Percentiles rank a stretch among this genome's conserved stretches.
Conservation (phyloP, 1,284 basidiomycete genomes). For the Omphalotus olearius region DNA sequence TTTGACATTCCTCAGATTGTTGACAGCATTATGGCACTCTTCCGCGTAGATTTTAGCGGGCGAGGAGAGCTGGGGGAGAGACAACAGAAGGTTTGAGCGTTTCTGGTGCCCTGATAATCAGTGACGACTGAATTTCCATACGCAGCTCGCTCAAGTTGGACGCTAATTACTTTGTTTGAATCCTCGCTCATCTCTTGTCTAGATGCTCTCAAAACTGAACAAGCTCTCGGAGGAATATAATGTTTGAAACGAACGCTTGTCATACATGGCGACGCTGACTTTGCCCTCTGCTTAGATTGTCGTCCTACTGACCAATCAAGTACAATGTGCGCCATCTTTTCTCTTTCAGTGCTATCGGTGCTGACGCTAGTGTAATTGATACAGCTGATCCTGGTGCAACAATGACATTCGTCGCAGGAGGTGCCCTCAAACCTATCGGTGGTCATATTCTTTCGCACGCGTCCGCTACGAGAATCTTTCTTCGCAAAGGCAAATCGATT, state of each 20-base stretch:
- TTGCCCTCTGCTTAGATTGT: conserved; percentile 55
- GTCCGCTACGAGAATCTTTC: conserved; percentile 77
- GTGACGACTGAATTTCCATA: not conserved
- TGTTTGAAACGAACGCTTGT: conserved; percentile 32
- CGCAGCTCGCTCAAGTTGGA: conserved; percentile 61
- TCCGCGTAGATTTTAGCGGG: conserved; percentile 89
- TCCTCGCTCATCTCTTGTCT: conserved; percentile 1
- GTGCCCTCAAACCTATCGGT: conserved; percentile 83
- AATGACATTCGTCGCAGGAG: conserved; percentile 90
- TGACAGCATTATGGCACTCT: conserved; percentile 94
- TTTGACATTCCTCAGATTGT: conserved; percentile 55
- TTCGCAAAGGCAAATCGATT: conserved; percentile 70
- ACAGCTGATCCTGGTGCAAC: conserved; percentile 89
- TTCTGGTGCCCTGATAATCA: not conserved
- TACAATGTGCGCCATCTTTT: conserved; percentile 57
- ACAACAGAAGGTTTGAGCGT: conserved; percentile 74
- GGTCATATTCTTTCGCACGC: conserved; percentile 87
- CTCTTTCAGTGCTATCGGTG: conserved; percentile 1
- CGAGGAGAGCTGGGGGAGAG: conserved; percentile 90
- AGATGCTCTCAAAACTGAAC: conserved; percentile 88
- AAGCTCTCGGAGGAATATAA: conserved; percentile 92
- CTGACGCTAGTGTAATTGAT: conserved; percentile 13
- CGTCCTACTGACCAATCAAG: conserved; percentile 89
- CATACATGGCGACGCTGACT: conserved; percentile 11
- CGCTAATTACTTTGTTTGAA: not conserved